A percentile compares a stretch with the other conserved stretches of the same genome.
These are phyloP conservation scores for Echium plantagineum DNA, from an alignment of 257 asterid genomes.

Conservation along the genomic window DNA sequence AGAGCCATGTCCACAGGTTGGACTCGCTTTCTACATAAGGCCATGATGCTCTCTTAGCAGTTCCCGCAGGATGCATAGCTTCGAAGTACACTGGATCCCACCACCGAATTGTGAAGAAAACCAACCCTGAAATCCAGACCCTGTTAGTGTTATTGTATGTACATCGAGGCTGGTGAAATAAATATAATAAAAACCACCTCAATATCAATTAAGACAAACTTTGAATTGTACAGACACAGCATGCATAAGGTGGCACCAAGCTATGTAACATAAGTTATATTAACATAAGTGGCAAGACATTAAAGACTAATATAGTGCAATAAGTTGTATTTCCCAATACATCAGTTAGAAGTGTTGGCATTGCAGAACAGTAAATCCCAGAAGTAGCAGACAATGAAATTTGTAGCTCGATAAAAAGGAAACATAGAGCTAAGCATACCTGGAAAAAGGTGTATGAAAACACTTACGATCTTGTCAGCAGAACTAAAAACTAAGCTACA, in stretches of 20 bases:
- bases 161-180: background rate
- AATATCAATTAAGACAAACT: no score
- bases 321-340: background rate
- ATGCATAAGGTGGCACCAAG: no score
- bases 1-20: conserved; percentile 92
- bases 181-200: background rate
- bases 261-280: no score
- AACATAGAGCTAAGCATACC: conserved; percentile 37
- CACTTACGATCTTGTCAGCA: conserved; percentile 90
- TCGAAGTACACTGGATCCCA: conserved; percentile 81
- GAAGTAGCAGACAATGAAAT: background rate
- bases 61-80: conserved; percentile 87
- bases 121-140: conserved; percentile 52
- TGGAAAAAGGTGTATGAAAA: conserved; percentile 93
- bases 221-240: no score
- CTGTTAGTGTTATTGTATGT: background rate
- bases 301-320: background rate
- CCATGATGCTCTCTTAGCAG: conserved; percentile 59
- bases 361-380: no score
- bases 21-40: conserved; percentile 70
- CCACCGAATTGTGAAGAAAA: conserved; percentile 96
- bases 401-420: background rate
- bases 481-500: conserved; percentile 95
- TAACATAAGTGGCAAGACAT: background rate
- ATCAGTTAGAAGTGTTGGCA: background rate